Evolutionary conservation across 208 protist genomes (phyloP).

Genomic region (Leishmania lainsoni): DNA sequence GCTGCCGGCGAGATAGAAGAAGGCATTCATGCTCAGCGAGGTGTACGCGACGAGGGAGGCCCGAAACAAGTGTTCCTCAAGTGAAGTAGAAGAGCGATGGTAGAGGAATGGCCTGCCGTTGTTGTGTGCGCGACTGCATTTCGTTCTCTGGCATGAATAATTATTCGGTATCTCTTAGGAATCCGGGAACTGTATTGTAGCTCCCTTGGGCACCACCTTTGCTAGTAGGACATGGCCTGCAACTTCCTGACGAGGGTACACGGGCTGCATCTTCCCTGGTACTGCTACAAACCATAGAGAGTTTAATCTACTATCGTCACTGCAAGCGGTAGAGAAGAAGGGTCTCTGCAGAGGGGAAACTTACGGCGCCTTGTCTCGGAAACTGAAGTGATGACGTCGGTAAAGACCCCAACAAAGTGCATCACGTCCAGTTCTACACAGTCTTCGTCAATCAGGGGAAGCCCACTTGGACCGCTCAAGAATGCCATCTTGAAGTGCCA

Average conservation of each 20-base stretch:
- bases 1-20: slow-evolving; percentile 8
- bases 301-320: slow-evolving; percentile 3
- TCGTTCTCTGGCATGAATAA: slow-evolving; percentile 21
- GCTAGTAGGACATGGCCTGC: slow-evolving; percentile 4
- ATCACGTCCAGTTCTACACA: neutral
- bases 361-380: slow-evolving; percentile 12
- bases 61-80: slow-evolving; percentile 14
- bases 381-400: slow-evolving; percentile 9
- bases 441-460: slow-evolving; percentile 11
- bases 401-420: slow-evolving; percentile 14
- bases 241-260: neutral
- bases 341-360: slow-evolving; percentile 2
- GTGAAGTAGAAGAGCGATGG: neutral
- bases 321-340: neutral
- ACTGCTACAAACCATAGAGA: neutral
- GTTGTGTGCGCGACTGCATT: neutral
- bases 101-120: slow-evolving; percentile 4
- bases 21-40: slow-evolving; percentile 12
- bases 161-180: slow-evolving; percentile 11
- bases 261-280: slow-evolving; percentile 5
- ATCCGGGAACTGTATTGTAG: neutral
- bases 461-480: neutral
- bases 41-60: slow-evolving; percentile 2
- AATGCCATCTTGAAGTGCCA: slow-evolving; percentile 6
- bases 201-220: neutral